A percentile compares a stretch with the other conserved stretches of the same genome.
Evolutionary conservation across 768 basidiomycete species (phyloP).

Genomic region (Sistotremastrum suecicum): DNA sequence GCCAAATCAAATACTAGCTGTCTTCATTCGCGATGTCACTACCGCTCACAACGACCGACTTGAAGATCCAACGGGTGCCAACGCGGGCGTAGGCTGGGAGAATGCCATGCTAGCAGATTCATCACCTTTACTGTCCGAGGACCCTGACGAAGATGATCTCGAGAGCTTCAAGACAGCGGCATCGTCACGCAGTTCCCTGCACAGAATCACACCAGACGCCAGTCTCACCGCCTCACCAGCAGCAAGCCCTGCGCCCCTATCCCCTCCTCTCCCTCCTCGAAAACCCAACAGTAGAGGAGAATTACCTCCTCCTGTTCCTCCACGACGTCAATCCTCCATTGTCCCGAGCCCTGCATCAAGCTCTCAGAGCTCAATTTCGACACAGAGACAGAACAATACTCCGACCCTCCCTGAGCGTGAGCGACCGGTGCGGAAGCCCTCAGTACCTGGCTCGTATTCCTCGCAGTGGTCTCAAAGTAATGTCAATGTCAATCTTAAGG

Average conservation of each 20-base stretch:
- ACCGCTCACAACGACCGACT: constrained; percentile 23
- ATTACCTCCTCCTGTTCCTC: too few relatives aligned
- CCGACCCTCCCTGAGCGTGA: not conserved
- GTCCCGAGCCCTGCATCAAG: not conserved
- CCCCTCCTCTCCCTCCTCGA: too few relatives aligned
- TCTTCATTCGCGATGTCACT: constrained; percentile 73
- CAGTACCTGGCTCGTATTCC: not conserved
- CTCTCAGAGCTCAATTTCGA: not conserved
- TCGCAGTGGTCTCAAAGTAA: not conserved
- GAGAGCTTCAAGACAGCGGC: constrained; percentile 2
- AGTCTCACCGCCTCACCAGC: not conserved
- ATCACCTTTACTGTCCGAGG: not conserved
- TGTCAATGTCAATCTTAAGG: not conserved
- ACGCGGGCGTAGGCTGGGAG: not conserved
- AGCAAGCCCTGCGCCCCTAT: too few relatives aligned
- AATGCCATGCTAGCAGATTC: not conserved
- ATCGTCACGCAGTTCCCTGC: not conserved
- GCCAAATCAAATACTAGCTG: constrained; percentile 53
- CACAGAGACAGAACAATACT: not conserved
- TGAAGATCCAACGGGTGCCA: constrained; percentile 48
- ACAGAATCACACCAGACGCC: not conserved
- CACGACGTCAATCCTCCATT: constrained; percentile 1
- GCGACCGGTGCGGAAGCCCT: not conserved
- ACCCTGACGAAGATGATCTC: not conserved
- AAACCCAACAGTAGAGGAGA: too few relatives aligned